Base-by-base conservation (phyloP, 192 early-diverging fungal genomes). In the Phlyctochytrium bullatum region DNA sequence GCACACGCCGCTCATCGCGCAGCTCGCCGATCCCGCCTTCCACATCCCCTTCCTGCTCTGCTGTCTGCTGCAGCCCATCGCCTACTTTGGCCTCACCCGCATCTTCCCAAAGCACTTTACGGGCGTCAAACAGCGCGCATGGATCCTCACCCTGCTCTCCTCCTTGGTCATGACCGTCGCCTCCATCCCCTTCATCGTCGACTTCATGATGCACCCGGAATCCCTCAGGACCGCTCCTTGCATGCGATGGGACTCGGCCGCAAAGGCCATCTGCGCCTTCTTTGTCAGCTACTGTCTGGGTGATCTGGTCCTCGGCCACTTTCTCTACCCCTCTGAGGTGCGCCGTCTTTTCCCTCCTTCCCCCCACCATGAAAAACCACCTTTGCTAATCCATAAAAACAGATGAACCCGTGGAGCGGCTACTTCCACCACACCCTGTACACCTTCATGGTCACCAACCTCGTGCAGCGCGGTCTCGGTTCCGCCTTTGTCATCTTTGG, bases 401-500 rank as follows among this genome's bases (percentile, higher is more conserved):
- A 77, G 3, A 87, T 89, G 33, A 76, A 73, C 27, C 20, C 72
- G 1, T 47, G 87, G 35, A 84, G 78, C 6, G 88, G 86, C 2
- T 89, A 83, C 71, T 78, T 88, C 33, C 88, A 89, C 70, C 88
- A 89, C 62, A 78, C 75, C 24, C 65, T 80, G 32, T 89, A 86
- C 61, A 20, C 80, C 10, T 71, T 75, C 66, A 61, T 80, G 20
- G 68, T 76, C 30, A 65, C 75, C 0, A 66, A 78, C 12, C 72
- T 87, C 32, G 71, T 85, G 20, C 59, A 76, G n/a, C 66, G 78
- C 68, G 80, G 80, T 51, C 66, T 80, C 29, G 70, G 81, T 23
- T 85, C 86, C 58, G 34, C 77, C 12, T 71, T 73, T 63, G 29
- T 25, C 24, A 40, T 79, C 23, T 67, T 83, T 64, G 83, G 84